Conservation (phyloP, 108 stramenopile species). For the Nitzschia sp. region DNA sequence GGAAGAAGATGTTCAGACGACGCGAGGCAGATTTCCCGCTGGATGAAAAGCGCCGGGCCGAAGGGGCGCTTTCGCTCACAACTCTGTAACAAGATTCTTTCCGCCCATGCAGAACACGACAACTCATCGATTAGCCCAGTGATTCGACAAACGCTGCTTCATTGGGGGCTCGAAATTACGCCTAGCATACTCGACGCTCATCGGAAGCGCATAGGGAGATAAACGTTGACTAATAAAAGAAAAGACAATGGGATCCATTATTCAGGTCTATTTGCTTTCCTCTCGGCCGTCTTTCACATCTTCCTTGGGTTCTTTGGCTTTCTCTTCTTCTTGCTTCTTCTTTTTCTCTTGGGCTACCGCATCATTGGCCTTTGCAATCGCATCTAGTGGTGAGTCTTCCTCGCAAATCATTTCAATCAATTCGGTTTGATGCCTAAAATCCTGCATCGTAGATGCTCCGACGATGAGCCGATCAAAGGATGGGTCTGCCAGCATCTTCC, state of each 20-base stretch:
- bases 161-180: slow-evolving; percentile 95
- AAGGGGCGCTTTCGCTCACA: slow-evolving; percentile 92
- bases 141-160: slow-evolving; percentile 93
- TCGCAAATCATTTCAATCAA: slow-evolving; percentile 24
- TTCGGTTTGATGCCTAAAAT: slow-evolving; percentile 20
- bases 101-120: slow-evolving; percentile 44
- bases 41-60: slow-evolving; percentile 78
- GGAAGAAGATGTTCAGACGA: slow-evolving; percentile 89
- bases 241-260: background rate
- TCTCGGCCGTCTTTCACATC: no score
- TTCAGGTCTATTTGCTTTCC: background rate
- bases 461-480: slow-evolving; percentile 31
- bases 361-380: slow-evolving; percentile 8
- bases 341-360: background rate
- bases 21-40: slow-evolving; percentile 87
- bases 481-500: slow-evolving; percentile 46
- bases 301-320: no score
- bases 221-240: background rate
- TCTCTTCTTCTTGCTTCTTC: background rate
- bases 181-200: slow-evolving; percentile 67
- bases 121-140: slow-evolving; percentile 88
- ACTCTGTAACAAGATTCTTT: slow-evolving; percentile 90
- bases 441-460: slow-evolving; percentile 39
- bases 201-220: slow-evolving; percentile 45
- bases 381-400: slow-evolving; percentile 18